Conservation (phyloP, 2,329 filamentous ascomycete species). For the Colletotrichum euphorbiae region DNA sequence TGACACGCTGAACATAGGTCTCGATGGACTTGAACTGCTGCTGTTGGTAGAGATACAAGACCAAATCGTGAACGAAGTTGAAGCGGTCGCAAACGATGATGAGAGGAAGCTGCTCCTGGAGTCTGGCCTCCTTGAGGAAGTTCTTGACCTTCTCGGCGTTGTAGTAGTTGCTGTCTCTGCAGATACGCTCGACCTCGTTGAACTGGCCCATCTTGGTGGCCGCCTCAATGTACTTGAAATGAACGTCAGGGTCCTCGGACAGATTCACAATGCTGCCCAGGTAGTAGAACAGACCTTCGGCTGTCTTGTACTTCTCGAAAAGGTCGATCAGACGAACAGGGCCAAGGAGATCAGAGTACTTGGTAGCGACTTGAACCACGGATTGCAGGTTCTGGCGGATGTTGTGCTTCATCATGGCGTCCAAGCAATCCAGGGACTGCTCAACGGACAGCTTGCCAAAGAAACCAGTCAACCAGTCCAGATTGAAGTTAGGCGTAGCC, state of each 20-base stretch:
- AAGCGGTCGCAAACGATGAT: constrained; percentile 99
- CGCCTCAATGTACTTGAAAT: constrained; percentile 99
- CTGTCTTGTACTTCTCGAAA: constrained; percentile 97
- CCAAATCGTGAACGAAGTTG: constrained; percentile 97
- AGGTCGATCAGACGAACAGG: constrained; percentile 90
- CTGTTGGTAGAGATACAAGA: constrained; percentile 97
- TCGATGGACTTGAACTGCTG: constrained; percentile 99
- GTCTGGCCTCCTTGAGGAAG: constrained; percentile 95
- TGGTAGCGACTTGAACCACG: constrained; percentile 95
- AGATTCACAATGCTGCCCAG: constrained; percentile 98
- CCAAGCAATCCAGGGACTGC: constrained; percentile 91
- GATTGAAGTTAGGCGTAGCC: constrained; percentile 84
- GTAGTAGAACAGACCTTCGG: constrained; percentile 98
- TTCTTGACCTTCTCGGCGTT: constrained; percentile 98
- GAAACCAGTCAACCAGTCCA: constrained; percentile 92
- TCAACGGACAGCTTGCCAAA: constrained; percentile 96
- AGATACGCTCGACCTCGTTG: constrained; percentile 96
- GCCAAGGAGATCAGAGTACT: constrained; percentile 95
- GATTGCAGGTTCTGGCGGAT: constrained; percentile 97
- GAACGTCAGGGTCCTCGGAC: constrained; percentile 93
- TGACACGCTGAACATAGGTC: constrained; percentile 96
- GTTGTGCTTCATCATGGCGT: constrained; percentile 96
- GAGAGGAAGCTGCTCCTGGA: constrained; percentile 91
- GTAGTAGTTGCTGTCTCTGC: constrained; percentile 90
- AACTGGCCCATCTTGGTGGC: constrained; percentile 94